phyloP scores from a whole-genome alignment of 2,329 filamentous ascomycete genomes.

The Gyromitra esculenta region DNA sequence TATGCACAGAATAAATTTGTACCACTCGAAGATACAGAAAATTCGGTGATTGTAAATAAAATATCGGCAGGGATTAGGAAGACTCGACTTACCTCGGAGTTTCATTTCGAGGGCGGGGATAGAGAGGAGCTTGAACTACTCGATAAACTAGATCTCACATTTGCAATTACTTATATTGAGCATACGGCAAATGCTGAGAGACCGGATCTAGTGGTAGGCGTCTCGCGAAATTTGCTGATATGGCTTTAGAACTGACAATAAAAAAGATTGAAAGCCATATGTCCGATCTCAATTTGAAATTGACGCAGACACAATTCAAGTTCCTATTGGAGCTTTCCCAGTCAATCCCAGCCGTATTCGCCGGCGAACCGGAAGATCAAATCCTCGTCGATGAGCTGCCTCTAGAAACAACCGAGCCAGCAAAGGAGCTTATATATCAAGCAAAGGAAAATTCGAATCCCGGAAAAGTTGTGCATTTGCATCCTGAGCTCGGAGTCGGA shows the following conservation, averaged over 20 bases:
- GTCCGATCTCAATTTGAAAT: conserved; percentile 88
- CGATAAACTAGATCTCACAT: conserved; percentile 92
- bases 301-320: conserved; percentile 90
- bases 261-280: conserved; percentile 79
- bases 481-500: conserved; percentile 75
- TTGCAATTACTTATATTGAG: conserved; percentile 90
- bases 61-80: conserved; percentile 91
- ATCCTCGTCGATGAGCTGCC: conserved; percentile 80
- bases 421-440: conserved; percentile 64
- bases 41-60: conserved; percentile 83
- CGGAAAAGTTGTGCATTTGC: conserved; percentile 66
- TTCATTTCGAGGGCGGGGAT: conserved; percentile 73
- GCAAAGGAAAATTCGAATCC: conserved; percentile 55
- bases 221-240: background rate
- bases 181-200: conserved; percentile 79
- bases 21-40: conserved; percentile 78
- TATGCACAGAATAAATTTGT: conserved; percentile 95
- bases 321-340: conserved; percentile 87
- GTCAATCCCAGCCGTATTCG: conserved; percentile 87
- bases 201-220: conserved; percentile 77
- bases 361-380: conserved; percentile 76
- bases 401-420: conserved; percentile 64
- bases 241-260: conserved; percentile 16
- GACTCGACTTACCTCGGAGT: conserved; percentile 86
- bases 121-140: conserved; percentile 94